Percentiles rank a stretch among this genome's conserved stretches.
These are phyloP conservation scores for Fusarium sp. DNA, from an alignment of 2,329 filamentous ascomycete genomes.

Conservation along the genomic window DNA sequence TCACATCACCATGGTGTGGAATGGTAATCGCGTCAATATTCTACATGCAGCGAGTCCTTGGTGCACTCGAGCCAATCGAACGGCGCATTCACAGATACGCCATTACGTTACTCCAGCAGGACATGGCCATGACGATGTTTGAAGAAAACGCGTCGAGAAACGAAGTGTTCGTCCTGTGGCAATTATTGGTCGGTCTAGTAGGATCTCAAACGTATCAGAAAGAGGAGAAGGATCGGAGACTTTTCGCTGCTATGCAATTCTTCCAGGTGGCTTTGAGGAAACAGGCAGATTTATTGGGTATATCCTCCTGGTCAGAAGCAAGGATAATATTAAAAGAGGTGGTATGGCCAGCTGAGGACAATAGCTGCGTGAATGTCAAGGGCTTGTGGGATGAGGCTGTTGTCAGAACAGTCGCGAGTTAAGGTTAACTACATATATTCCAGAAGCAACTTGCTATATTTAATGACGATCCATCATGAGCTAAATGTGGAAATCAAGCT, in stretches of 20 bases:
- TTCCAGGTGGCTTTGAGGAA: neutral
- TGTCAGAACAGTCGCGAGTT: neutral
- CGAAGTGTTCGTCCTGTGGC: conserved; percentile 1
- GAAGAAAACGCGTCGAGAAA: neutral
- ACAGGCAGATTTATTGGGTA: neutral
- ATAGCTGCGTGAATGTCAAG: neutral
- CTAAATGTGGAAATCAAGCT: too few relatives aligned
- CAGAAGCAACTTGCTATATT: too few relatives aligned
- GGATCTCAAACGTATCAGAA: neutral
- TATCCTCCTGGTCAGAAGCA: conserved; percentile 3
- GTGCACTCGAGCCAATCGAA: neutral
- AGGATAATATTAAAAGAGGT: neutral
- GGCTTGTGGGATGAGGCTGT: conserved; percentile 14
- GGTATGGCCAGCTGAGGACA: neutral
- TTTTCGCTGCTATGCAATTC: neutral
- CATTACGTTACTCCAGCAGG: neutral
- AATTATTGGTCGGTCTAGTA: neutral
- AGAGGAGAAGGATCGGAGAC: neutral
- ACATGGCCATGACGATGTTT: neutral
- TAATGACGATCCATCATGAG: neutral
- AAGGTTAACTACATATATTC: too few relatives aligned
- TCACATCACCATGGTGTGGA: neutral
- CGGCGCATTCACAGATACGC: conserved; percentile 1
- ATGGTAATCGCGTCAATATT: neutral
- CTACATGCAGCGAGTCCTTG: conserved; percentile 1